phyloP scores from a whole-genome alignment of 768 basidiomycete genomes.

The Gelatoporia subvermispora region DNA sequence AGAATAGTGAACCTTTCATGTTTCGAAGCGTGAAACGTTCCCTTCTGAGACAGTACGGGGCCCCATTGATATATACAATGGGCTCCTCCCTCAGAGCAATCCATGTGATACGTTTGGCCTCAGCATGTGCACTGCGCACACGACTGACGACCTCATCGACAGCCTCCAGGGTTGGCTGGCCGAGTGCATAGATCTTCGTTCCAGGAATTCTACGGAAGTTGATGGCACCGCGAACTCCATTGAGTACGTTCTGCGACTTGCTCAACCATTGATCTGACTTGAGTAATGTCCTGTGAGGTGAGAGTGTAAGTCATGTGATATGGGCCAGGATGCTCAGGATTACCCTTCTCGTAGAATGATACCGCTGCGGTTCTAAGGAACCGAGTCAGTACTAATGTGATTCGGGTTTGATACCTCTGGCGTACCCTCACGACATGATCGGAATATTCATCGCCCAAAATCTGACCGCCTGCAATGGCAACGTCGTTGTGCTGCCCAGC shows the following conservation, averaged over 20 bases:
- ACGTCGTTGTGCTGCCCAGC: constrained; percentile 72
- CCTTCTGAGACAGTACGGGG: constrained; percentile 83
- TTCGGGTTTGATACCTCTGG: background rate
- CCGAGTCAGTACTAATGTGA: background rate
- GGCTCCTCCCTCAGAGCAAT: constrained; percentile 92
- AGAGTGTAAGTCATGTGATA: background rate
- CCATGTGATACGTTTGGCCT: constrained; percentile 71
- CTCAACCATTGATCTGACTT: constrained; percentile 92
- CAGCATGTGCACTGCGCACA: constrained; percentile 57
- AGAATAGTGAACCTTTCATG: constrained; percentile 66
- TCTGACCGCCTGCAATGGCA: constrained; percentile 73
- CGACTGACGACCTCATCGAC: constrained; percentile 72
- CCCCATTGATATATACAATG: constrained; percentile 87
- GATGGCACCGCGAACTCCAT: constrained; percentile 84
- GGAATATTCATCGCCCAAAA: constrained; percentile 93
- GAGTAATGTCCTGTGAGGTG: constrained; percentile 58
- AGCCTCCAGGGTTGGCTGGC: constrained; percentile 87
- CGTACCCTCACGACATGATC: constrained; percentile 86
- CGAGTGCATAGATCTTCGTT: constrained; percentile 85
- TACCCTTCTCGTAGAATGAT: constrained; percentile 90
- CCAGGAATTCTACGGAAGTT: constrained; percentile 85
- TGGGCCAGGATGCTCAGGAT: background rate
- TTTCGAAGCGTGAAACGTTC: constrained; percentile 87
- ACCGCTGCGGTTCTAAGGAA: constrained; percentile 74
- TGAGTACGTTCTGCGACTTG: constrained; percentile 59